These are phyloP conservation scores for Paramecium sonneborni DNA, from an alignment of 73 alveolate genomes.

Conservation along the genomic window DNA sequence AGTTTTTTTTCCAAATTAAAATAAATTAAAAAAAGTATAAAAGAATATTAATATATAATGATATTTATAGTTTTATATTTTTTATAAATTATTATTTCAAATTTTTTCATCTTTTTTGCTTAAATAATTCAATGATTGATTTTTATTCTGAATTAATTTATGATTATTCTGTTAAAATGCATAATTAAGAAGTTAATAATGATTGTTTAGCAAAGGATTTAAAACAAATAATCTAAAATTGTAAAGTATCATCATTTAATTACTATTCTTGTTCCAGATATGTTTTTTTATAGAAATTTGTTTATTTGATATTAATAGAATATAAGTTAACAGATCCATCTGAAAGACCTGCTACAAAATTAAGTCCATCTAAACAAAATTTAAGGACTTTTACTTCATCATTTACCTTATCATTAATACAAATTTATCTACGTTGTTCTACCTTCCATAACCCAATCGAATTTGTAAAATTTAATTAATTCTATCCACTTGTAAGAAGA, in stretches of 20 bases:
- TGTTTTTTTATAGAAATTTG: background rate
- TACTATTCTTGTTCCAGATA: background rate
- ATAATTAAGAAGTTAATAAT: background rate
- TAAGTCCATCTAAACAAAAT: background rate
- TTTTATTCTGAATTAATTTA: background rate
- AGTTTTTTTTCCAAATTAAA: too few relatives aligned
- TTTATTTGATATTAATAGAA: background rate
- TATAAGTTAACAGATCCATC: background rate
- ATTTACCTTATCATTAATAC: background rate
- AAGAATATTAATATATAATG: too few relatives aligned
- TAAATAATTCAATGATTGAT: background rate
- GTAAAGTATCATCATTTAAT: background rate
- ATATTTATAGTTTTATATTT: too few relatives aligned
- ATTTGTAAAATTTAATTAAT: background rate
- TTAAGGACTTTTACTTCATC: background rate
- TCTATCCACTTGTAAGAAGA: background rate
- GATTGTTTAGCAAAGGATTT: background rate
- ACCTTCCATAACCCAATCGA: background rate
- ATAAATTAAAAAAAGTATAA: too few relatives aligned
- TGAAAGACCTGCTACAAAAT: background rate
- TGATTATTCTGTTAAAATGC: background rate
- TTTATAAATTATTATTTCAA: too few relatives aligned
- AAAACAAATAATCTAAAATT: background rate
- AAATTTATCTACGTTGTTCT: background rate
- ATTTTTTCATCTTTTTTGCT: background rate